These are phyloP conservation scores for Annulohypoxylon moriforme DNA, from an alignment of 495 filamentous ascomycete genomes.

Conservation along the genomic window DNA sequence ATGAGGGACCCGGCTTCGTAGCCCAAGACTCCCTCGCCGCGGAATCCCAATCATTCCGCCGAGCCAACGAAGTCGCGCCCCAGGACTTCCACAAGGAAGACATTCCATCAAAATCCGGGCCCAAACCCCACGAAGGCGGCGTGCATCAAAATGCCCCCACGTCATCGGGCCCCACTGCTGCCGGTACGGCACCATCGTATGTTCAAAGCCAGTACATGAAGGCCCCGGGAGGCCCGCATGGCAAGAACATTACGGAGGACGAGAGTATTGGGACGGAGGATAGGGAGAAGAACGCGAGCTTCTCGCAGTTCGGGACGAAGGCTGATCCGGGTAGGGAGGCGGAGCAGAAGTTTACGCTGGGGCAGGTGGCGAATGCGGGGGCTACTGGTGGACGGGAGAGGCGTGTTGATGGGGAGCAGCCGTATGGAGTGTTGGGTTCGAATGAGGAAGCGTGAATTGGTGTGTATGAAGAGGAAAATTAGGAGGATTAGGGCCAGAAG, in stretches of 20 bases:
- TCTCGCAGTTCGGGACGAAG: slow-evolving; percentile 54
- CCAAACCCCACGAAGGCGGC: slow-evolving; percentile 23
- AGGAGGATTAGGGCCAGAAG: too few species aligned
- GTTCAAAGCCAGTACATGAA: slow-evolving; percentile 38
- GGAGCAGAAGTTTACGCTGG: slow-evolving; percentile 32
- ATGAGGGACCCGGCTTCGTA: slow-evolving; percentile 50
- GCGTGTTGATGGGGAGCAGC: slow-evolving; percentile 32
- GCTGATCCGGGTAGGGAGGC: slow-evolving; percentile 51
- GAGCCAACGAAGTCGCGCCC: slow-evolving; percentile 27
- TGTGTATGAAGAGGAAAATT: too few species aligned
- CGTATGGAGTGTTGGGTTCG: slow-evolving; percentile 39
- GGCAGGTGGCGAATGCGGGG: background rate
- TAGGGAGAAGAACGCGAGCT: slow-evolving; percentile 43
- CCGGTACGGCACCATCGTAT: slow-evolving; percentile 49
- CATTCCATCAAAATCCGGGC: background rate
- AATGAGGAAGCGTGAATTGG: slow-evolving; percentile 36
- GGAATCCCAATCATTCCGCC: slow-evolving; percentile 48
- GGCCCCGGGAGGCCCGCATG: slow-evolving; percentile 49
- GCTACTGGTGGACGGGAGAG: slow-evolving; percentile 29
- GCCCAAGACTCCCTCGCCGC: slow-evolving; percentile 52
- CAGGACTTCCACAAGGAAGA: slow-evolving; percentile 24
- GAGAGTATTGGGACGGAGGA: slow-evolving; percentile 47
- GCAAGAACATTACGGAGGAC: slow-evolving; percentile 56
- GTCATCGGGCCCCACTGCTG: background rate
- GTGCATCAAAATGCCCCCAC: slow-evolving; percentile 11